Percentiles rank a stretch among this genome's conserved stretches.
These are phyloP conservation scores for Hsuehochloa calcarea DNA, from an alignment of 176 grass and related monocot genomes.

Conservation along the genomic window DNA sequence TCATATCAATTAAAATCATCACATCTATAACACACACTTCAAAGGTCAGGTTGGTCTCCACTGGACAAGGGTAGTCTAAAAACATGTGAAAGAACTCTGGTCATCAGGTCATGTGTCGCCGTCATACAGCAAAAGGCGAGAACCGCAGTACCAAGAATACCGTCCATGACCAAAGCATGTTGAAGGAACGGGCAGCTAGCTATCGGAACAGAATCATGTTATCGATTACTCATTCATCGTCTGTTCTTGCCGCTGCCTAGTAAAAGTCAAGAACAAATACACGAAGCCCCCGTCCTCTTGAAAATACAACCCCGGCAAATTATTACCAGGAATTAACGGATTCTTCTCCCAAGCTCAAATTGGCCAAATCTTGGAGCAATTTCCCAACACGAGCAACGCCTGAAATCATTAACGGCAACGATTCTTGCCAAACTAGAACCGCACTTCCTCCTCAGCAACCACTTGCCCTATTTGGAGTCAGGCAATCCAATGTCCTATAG, in stretches of 20 bases:
- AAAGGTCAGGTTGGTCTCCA: not conserved
- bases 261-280: not conserved
- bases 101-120: not conserved
- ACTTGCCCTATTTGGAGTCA: not conserved
- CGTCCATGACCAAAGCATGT: not conserved
- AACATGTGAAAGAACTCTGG: not conserved
- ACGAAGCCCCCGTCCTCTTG: too few species aligned
- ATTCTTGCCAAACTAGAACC: not conserved
- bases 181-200: not conserved
- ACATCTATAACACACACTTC: not conserved
- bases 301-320: not conserved
- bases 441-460: not conserved
- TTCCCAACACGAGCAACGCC: not conserved
- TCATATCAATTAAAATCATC: conserved; percentile 8
- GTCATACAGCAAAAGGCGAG: not conserved
- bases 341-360: not conserved
- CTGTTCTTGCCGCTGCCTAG: not conserved
- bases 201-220: not conserved
- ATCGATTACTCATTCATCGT: not conserved
- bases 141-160: not conserved
- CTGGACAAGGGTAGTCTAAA: not conserved
- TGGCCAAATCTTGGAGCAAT: not conserved
- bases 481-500: not conserved
- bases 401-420: not conserved
- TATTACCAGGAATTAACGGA: not conserved